Evolutionary conservation across 176 grass and related monocot species (phyloP).

Genomic region (Dactylis glomerata): DNA sequence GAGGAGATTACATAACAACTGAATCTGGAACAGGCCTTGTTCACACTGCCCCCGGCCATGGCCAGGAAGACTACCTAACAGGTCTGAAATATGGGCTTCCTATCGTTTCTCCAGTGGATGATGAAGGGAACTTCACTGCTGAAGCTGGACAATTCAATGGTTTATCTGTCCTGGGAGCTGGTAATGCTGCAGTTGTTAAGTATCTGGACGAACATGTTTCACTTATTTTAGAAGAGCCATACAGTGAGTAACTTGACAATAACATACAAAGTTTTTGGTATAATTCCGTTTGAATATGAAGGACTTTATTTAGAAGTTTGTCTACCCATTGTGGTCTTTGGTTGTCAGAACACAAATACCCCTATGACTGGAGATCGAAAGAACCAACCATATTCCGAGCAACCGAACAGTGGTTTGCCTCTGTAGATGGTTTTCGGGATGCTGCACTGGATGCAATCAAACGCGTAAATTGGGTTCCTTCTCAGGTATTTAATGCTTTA

Average conservation of each 20-base stretch:
- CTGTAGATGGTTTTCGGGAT: constrained; percentile 88
- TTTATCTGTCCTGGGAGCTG: constrained; percentile 74
- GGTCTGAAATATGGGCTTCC: constrained; percentile 93
- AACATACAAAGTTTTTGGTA: neutral
- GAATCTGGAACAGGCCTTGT: constrained; percentile 97
- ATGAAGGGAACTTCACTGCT: constrained; percentile 86
- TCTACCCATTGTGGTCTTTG: constrained; percentile 16
- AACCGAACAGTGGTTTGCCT: constrained; percentile 98
- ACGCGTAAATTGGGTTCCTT: constrained; percentile 79
- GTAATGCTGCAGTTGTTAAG: constrained; percentile 80
- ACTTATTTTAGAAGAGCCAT: constrained; percentile 84
- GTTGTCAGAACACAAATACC: constrained; percentile 92
- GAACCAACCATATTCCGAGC: constrained; percentile 97
- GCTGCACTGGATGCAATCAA: constrained; percentile 91
- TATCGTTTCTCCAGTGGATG: constrained; percentile 85
- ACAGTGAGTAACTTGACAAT: constrained; percentile 68
- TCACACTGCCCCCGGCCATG: constrained; percentile 98
- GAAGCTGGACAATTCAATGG: constrained; percentile 88
- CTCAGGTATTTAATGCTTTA: constrained; percentile 51
- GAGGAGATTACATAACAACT: constrained; percentile 97
- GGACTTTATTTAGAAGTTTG: constrained; percentile 19
- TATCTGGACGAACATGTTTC: constrained; percentile 63
- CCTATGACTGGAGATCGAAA: constrained; percentile 98
- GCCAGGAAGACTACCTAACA: constrained; percentile 94
- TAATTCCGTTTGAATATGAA: neutral